These are phyloP conservation scores for Cercospora zeae-maydis DNA, from an alignment of 2,329 filamentous ascomycete genomes.

Conservation along the genomic window DNA sequence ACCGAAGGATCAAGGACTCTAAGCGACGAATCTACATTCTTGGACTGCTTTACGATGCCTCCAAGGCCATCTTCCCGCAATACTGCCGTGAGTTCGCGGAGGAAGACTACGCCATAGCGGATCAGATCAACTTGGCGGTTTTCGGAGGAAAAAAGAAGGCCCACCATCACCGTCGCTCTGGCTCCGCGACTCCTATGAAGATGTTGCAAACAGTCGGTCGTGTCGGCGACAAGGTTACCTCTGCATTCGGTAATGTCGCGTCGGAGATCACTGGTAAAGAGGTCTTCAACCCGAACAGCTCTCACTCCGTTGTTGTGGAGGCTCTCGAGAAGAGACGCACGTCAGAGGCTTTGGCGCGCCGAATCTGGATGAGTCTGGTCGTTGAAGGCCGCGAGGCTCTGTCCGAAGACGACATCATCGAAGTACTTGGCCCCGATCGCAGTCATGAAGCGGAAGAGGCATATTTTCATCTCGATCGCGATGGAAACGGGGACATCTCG, in stretches of 20 bases:
- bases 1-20: constrained; percentile 77
- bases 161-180: constrained; percentile 48
- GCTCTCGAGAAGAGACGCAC: constrained; percentile 80
- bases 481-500: constrained; percentile 90
- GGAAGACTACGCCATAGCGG: constrained; percentile 88
- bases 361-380: constrained; percentile 98
- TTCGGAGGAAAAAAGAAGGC: constrained; percentile 52
- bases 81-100: constrained; percentile 88
- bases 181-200: constrained; percentile 71
- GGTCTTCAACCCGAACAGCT: constrained; percentile 86
- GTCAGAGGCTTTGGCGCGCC: constrained; percentile 86
- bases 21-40: constrained; percentile 82
- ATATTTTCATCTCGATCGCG: constrained; percentile 75
- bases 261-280: constrained; percentile 94
- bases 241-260: constrained; percentile 86
- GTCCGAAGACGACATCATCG: constrained; percentile 74
- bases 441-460: constrained; percentile 79
- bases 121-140: constrained; percentile 60
- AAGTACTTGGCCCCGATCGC: constrained; percentile 76
- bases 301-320: constrained; percentile 84
- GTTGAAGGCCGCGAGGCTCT: constrained; percentile 81
- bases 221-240: constrained; percentile 88
- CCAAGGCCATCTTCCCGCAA: constrained; percentile 80
- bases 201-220: constrained; percentile 68
- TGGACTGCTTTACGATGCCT: constrained; percentile 84